phyloP scores from a whole-genome alignment of 164 flowering plant genomes.

The Litsea cubeba region DNA sequence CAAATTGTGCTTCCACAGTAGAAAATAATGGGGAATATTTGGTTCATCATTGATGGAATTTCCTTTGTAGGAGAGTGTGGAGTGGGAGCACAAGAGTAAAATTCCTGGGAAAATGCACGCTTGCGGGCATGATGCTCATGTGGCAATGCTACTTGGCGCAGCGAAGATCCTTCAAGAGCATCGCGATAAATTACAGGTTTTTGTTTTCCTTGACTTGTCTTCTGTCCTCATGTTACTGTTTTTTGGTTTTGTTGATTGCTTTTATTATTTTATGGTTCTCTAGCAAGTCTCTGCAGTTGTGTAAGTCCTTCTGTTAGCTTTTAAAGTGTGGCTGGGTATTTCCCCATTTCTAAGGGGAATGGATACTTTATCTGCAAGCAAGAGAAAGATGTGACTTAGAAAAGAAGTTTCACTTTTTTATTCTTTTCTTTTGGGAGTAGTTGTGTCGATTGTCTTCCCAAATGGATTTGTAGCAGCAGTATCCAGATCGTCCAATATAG shows the following conservation, averaged over 20 bases:
- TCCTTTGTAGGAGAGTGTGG: slow-evolving; percentile 21
- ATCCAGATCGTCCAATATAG: no score
- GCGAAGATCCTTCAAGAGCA: slow-evolving; percentile 31
- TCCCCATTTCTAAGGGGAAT: background rate
- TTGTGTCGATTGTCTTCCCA: no score
- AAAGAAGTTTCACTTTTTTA: no score
- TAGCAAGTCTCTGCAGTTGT: background rate
- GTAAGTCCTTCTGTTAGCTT: background rate
- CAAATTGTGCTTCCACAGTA: background rate
- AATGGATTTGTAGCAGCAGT: no score
- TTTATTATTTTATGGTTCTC: background rate
- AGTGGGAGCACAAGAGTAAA: slow-evolving; percentile 75
- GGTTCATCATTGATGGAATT: background rate
- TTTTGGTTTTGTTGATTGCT: background rate
- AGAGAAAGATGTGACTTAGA: background rate
- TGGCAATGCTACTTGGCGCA: slow-evolving; percentile 79
- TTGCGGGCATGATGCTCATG: slow-evolving; percentile 80
- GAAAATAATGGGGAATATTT: background rate
- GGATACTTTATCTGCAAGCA: background rate
- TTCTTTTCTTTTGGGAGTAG: no score
- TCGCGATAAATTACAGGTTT: slow-evolving; percentile 20
- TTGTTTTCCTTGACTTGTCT: background rate
- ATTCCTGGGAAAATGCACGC: slow-evolving; percentile 77
- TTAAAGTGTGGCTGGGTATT: background rate
- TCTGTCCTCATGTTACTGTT: background rate